These are phyloP conservation scores for Aspergillus homomorphus DNA, from an alignment of 495 filamentous ascomycete genomes.

Conservation along the genomic window DNA sequence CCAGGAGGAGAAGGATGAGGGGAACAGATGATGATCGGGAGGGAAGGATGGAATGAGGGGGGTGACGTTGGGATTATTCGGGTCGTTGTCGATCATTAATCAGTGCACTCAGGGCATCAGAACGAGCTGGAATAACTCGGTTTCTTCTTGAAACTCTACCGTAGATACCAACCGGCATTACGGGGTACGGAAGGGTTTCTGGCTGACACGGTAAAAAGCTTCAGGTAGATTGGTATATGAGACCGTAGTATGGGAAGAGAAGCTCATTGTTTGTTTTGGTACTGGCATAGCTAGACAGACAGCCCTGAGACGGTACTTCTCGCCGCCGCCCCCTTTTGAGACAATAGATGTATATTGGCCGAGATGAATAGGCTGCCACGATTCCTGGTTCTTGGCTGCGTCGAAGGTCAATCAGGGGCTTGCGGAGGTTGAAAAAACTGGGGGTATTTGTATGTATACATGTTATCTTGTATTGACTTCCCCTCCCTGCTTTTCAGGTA, in stretches of 20 bases:
- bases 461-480: no score
- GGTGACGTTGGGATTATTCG: slow-evolving; percentile 1
- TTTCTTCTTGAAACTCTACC: no score
- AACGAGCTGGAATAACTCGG: no score
- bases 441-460: no score
- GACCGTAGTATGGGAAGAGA: no score
- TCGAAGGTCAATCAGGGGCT: not conserved
- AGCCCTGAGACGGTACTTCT: not conserved
- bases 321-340: not conserved
- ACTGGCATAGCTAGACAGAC: no score
- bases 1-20: not conserved
- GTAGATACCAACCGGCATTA: no score
- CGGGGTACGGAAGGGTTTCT: no score
- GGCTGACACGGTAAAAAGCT: not conserved
- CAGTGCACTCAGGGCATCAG: no score
- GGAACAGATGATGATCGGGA: no score
- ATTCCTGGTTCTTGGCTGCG: not conserved
- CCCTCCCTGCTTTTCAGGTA: no score
- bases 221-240: not conserved
- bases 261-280: not conserved
- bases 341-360: not conserved
- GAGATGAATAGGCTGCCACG: not conserved
- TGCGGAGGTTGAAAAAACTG: not conserved
- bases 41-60: not conserved
- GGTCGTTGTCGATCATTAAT: slow-evolving; percentile 1